Percentiles rank a stretch among this genome's conserved stretches.
Conservation (phyloP, 768 basidiomycete genomes). For the Pleurotus tuoliensis region DNA sequence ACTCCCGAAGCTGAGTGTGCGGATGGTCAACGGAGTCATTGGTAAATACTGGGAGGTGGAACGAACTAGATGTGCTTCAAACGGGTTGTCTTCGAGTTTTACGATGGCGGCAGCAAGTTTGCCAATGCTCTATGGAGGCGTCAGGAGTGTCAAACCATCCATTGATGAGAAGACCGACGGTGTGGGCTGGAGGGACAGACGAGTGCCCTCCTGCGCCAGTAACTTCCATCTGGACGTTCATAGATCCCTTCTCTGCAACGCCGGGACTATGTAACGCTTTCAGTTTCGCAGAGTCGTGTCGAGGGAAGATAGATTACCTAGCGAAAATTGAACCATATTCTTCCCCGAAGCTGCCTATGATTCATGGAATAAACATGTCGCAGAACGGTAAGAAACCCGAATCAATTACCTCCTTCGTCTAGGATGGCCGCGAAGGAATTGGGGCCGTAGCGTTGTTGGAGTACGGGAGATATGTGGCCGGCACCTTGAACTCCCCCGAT, state of each 20-base stretch:
- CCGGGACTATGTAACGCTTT: constrained; percentile 32
- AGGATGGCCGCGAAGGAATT: constrained; percentile 74
- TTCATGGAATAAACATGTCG: background rate
- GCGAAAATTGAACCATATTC: constrained; percentile 54
- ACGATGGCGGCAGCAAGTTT: no score
- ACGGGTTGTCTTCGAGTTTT: no score
- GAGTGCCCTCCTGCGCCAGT: constrained; percentile 79
- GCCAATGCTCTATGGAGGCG: no score
- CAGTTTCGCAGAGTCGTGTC: no score
- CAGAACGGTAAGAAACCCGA: background rate
- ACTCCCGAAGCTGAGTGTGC: no score
- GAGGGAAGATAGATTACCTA: background rate
- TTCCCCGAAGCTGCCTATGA: constrained; percentile 40
- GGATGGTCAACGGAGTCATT: background rate
- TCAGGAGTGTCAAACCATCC: no score
- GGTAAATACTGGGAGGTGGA: background rate
- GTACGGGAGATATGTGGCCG: constrained; percentile 34
- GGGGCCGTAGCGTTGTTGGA: constrained; percentile 62
- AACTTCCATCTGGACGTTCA: constrained; percentile 61
- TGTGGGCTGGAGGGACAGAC: constrained; percentile 58
- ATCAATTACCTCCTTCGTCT: constrained; percentile 75
- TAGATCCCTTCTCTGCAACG: constrained; percentile 70
- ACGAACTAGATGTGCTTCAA: no score
- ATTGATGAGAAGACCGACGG: background rate
- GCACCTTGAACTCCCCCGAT: constrained; percentile 59